Evolutionary conservation across 1,139 yeast genomes (phyloP).

Genomic region (Taiozyma sp.): DNA sequence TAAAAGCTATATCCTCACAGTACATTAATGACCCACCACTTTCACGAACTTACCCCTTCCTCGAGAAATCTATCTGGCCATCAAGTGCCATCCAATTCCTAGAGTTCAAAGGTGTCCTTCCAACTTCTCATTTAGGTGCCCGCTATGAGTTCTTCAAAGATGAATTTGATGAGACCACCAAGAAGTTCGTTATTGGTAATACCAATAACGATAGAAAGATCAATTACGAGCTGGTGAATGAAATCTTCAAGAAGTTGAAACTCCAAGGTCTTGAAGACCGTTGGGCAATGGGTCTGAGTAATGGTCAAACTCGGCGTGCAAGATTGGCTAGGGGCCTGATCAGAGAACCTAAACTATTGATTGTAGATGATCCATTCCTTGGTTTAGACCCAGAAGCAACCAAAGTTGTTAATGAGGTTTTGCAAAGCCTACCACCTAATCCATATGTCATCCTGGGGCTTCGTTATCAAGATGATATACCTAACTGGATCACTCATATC

Average conservation of each 20-base stretch:
- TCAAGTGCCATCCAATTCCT: constrained; percentile 44
- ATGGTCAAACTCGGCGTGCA: constrained; percentile 92
- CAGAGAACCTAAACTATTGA: constrained; percentile 55
- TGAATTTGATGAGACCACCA: constrained; percentile 75
- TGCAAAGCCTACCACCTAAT: constrained; percentile 33
- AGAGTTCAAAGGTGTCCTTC: constrained; percentile 61
- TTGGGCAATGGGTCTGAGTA: constrained; percentile 85
- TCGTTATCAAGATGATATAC: constrained; percentile 69
- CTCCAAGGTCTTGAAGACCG: constrained; percentile 54
- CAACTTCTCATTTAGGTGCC: constrained; percentile 80
- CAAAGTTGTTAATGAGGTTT: constrained; percentile 48
- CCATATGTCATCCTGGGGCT: constrained; percentile 65
- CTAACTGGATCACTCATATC: constrained; percentile 74
- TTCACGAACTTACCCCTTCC: constrained; percentile 52
- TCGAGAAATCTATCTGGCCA: constrained; percentile 40
- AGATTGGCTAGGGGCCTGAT: constrained; percentile 74
- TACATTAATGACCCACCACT: constrained; percentile 49
- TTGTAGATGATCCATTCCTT: constrained; percentile 87
- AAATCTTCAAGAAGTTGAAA: constrained; percentile 46
- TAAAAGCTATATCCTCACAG: constrained; percentile 40
- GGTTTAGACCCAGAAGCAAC: constrained; percentile 85
- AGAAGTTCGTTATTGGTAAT: constrained; percentile 46
- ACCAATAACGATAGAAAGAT: constrained; percentile 26
- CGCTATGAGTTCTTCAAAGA: constrained; percentile 85
- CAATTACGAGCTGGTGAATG: constrained; percentile 33